phyloP scores from a whole-genome alignment of 805 yeast genomes.

The Nakazawaea ernobii region DNA sequence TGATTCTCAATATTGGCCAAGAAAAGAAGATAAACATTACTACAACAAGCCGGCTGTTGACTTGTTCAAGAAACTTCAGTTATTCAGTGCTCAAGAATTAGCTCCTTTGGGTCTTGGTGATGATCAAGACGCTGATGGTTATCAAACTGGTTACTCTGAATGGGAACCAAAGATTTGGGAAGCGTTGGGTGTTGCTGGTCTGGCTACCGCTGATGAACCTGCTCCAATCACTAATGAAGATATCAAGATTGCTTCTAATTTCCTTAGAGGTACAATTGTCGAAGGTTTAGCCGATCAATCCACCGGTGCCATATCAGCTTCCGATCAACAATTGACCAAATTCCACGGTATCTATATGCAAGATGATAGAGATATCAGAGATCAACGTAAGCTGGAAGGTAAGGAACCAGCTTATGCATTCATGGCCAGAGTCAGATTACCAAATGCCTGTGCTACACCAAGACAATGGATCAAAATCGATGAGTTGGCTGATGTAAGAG shows the following conservation, averaged over 20 bases:
- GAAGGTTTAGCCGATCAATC: conserved; percentile 76
- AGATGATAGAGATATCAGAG: conserved; percentile 95
- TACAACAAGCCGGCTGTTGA: conserved; percentile 89
- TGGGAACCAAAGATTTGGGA: conserved; percentile 89
- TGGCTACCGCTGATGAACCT: conserved; percentile 84
- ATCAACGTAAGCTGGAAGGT: conserved; percentile 86
- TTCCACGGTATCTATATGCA: conserved; percentile 99
- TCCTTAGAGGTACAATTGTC: conserved; percentile 86
- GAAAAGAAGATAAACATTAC: conserved; percentile 90
- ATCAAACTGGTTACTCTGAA: conserved; percentile 78
- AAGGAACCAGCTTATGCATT: conserved; percentile 94
- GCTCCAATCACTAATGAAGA: conserved; percentile 91
- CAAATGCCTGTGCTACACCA: conserved; percentile 88
- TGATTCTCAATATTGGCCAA: conserved; percentile 91
- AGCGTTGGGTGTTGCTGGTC: conserved; percentile 79
- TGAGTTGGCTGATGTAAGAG: conserved; percentile 71
- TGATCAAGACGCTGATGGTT: conserved; percentile 97
- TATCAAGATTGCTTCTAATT: conserved; percentile 83
- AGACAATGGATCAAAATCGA: conserved; percentile 86
- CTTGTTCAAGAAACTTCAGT: conserved; percentile 53
- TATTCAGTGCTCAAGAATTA: conserved; percentile 70
- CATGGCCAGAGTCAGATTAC: conserved; percentile 93
- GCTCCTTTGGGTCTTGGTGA: conserved; percentile 86
- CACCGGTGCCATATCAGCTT: conserved; percentile 88
- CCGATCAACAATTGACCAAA: conserved; percentile 90